phyloP scores from a whole-genome alignment of 2,329 filamentous ascomycete genomes.

The Pseudofabraea citricarpa region DNA sequence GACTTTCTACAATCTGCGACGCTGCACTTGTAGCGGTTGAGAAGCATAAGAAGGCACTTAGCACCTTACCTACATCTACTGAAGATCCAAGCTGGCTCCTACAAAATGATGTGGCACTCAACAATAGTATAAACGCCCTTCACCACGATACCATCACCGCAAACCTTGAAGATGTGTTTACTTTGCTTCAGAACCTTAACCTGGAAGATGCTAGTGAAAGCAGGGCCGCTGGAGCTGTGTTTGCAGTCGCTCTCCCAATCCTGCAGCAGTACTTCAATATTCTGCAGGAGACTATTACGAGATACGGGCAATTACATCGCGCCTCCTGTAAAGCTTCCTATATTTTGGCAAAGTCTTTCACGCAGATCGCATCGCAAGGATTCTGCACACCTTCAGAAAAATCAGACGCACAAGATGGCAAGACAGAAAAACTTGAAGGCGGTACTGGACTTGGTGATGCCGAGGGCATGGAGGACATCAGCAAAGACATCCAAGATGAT shows the following conservation, averaged over 20 bases:
- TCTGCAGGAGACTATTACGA: conserved; percentile 51
- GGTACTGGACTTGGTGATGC: conserved; percentile 94
- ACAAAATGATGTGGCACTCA: conserved; percentile 24
- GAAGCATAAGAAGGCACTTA: conserved; percentile 54
- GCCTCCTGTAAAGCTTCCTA: conserved; percentile 71
- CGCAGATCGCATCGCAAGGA: conserved; percentile 73
- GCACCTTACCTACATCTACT: conserved; percentile 49
- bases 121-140: conserved; percentile 21
- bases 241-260: conserved; percentile 63
- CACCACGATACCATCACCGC: conserved; percentile 19
- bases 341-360: conserved; percentile 71
- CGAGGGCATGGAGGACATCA: conserved; percentile 94
- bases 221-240: conserved; percentile 47
- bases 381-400: conserved; percentile 90
- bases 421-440: conserved; percentile 76
- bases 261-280: conserved; percentile 66
- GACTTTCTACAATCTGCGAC: conserved; percentile 63
- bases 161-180: conserved; percentile 38
- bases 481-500: conserved; percentile 90
- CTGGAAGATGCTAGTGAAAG: conserved; percentile 36
- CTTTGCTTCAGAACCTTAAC: conserved; percentile 39
- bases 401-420: conserved; percentile 62
- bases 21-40: conserved; percentile 77
- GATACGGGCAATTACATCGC: conserved; percentile 61
- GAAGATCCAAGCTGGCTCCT: conserved; percentile 62